phyloP scores from a whole-genome alignment of 2,329 filamentous ascomycete species.

The Aspergillus ibericus region DNA sequence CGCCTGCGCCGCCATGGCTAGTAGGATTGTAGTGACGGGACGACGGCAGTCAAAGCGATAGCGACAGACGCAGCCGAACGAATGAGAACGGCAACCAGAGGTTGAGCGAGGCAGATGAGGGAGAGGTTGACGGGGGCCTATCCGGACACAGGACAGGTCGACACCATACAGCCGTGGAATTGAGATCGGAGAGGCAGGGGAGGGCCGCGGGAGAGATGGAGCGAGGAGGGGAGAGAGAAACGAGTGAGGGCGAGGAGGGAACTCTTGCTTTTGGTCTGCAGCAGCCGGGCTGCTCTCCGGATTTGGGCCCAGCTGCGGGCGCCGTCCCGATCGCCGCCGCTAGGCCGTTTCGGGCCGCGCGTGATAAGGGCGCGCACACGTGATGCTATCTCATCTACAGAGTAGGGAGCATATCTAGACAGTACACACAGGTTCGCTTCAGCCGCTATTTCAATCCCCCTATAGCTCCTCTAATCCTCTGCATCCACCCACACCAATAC shows the following conservation, averaged over 20 bases:
- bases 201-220: not conserved
- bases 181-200: not conserved
- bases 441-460: no score
- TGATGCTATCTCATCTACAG: no score
- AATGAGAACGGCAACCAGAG: not conserved
- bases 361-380: slow-evolving; percentile 27
- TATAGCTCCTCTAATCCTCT: slow-evolving; percentile 28
- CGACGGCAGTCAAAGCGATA: not conserved
- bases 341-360: slow-evolving; percentile 18
- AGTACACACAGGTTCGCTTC: no score
- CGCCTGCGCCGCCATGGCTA: slow-evolving; percentile 45
- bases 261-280: not conserved
- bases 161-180: not conserved
- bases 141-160: not conserved
- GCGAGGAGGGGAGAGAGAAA: not conserved
- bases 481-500: slow-evolving; percentile 47
- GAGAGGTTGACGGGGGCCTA: not conserved
- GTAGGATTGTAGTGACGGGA: slow-evolving; percentile 7
- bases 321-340: slow-evolving; percentile 20
- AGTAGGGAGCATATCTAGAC: no score
- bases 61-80: not conserved
- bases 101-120: not conserved
- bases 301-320: slow-evolving; percentile 22
- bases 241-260: not conserved
- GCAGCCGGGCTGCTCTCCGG: slow-evolving; percentile 15